phyloP scores from a whole-genome alignment of 768 basidiomycete genomes.

The Sarcomyxa edulis region DNA sequence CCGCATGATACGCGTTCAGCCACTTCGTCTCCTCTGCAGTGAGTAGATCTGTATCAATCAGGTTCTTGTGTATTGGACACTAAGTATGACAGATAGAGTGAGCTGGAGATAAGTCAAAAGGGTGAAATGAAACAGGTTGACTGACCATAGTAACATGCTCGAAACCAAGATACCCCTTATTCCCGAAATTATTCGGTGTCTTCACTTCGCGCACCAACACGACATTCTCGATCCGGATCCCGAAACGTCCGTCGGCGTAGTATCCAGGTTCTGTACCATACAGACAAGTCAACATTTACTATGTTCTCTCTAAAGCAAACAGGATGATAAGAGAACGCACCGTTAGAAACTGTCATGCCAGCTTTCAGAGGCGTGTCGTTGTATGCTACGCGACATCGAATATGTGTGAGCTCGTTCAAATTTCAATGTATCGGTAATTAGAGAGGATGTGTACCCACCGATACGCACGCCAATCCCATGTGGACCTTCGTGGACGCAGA shows the following conservation, averaged over 20 bases:
- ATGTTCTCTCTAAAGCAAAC: no score
- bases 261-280: slow-evolving; percentile 73
- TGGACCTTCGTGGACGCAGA: slow-evolving; percentile 91
- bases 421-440: no score
- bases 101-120: not conserved
- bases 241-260: slow-evolving; percentile 86
- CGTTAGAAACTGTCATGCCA: slow-evolving; percentile 88
- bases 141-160: slow-evolving; percentile 85
- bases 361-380: slow-evolving; percentile 69
- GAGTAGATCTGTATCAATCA: slow-evolving; percentile 63
- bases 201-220: slow-evolving; percentile 68
- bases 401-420: no score
- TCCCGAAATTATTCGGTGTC: slow-evolving; percentile 77
- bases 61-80: slow-evolving; percentile 85
- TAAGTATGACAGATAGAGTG: slow-evolving; percentile 19
- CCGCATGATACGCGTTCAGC: slow-evolving; percentile 81
- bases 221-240: slow-evolving; percentile 91
- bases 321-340: not conserved
- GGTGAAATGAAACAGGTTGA: slow-evolving; percentile 5
- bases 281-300: not conserved
- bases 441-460: no score
- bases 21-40: slow-evolving; percentile 65
- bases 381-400: slow-evolving; percentile 52
- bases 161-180: slow-evolving; percentile 78
- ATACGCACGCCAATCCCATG: slow-evolving; percentile 62